Evolutionary conservation across 164 flowering plant genomes (phyloP), one percentile per base, ranked within the genome.

Genomic region (Euptelea pleiosperma): DNA sequence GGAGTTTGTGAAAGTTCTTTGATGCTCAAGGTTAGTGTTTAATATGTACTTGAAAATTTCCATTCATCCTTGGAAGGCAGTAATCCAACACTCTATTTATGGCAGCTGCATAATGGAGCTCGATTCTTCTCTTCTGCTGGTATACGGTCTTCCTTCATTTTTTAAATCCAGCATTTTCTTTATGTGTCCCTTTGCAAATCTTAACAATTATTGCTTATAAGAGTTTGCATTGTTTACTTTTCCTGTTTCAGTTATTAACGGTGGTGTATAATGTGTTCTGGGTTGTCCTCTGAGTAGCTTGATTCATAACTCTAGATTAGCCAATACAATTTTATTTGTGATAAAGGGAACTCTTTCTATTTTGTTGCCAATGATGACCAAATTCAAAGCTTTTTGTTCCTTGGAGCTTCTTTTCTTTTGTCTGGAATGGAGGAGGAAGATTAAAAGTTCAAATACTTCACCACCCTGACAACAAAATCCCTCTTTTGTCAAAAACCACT

Each of bases 91-190:
- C 7, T 63, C 26, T 48, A n/a, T 45, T 45, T 37, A 41, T 70
- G 64, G 62, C 86, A 83, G 91, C 63, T 71, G 70, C 78, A 55
- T 44, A 50, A 30, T 54, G 81, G 85, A 43, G 66, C 72, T 8
- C 78, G 82, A 16, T 55, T 50, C 41, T 87, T 73, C 66, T 85
- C 95, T 43, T 78, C 91, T 66, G 61, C 79, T 70, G 95, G 95
- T 87, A 81, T 28, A 45, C 5, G 24, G 18, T 52, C 36, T 57
- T 16, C 47, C 45, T 15, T 33, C 33, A 18, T 29, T 36, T 36
- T 25, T 41, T 48, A 18, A 24, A 18, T 33, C 3, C 25, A 9
- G n/a, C 1, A n/a, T 2, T 33, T 19, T 3, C 41, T 12, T 56
- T 3, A 19, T 16, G 21, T 22, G 22, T 22, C 6, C 21, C 46